phyloP scores from a whole-genome alignment of 352 stramenopile genomes.

The Phytophthora sp. region DNA sequence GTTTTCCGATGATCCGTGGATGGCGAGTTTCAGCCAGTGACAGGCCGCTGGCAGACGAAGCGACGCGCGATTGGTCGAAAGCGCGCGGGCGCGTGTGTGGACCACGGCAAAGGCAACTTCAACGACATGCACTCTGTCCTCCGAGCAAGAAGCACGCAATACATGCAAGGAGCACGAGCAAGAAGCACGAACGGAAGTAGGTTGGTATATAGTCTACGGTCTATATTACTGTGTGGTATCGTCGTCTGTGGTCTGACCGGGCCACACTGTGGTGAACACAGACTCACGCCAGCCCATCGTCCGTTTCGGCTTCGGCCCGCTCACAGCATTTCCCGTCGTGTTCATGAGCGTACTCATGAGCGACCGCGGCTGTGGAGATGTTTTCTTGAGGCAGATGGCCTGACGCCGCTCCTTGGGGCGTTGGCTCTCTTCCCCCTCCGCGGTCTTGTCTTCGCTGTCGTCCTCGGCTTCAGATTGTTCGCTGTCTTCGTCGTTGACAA shows the following conservation, averaged over 20 bases:
- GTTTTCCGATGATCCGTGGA: conserved; percentile 4
- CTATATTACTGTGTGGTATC: background rate
- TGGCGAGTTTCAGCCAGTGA: background rate
- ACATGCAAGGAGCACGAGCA: background rate
- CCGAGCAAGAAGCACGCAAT: background rate
- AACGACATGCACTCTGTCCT: conserved; percentile 12
- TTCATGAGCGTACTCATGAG: conserved; percentile 29
- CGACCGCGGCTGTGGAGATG: conserved; percentile 10
- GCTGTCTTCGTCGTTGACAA: conserved; percentile 6
- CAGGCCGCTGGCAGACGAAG: background rate
- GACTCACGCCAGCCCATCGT: conserved; percentile 31
- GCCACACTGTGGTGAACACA: conserved; percentile 18
- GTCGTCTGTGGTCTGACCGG: background rate
- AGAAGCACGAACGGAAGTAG: background rate
- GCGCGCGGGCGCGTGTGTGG: background rate
- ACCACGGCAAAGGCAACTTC: conserved; percentile 24
- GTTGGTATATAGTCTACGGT: background rate
- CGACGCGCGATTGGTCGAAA: conserved; percentile 14
- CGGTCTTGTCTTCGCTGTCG: conserved; percentile 4
- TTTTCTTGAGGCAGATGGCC: conserved; percentile 29
- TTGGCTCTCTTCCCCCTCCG: conserved; percentile 6
- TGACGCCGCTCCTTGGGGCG: conserved; percentile 19
- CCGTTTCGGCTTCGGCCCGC: conserved; percentile 19
- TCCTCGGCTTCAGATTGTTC: conserved; percentile 2
- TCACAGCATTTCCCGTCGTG: conserved; percentile 7